A percentile compares a stretch with the other conserved stretches of the same genome.
These are phyloP conservation scores for Beauveria caledonica DNA, from an alignment of 2,329 filamentous ascomycete genomes.

Conservation along the genomic window DNA sequence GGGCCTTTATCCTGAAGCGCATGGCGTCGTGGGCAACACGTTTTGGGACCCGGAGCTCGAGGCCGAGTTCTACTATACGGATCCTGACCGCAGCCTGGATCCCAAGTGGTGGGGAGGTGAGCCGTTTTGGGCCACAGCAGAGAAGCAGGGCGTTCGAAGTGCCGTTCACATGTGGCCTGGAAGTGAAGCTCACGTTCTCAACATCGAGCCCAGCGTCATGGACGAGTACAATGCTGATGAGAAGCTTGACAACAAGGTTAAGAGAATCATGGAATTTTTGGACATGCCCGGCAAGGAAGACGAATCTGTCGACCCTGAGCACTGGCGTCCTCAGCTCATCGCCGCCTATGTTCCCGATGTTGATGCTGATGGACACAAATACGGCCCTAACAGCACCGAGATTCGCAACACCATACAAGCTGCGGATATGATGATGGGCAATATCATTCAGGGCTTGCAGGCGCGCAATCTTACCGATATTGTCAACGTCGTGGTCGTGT, in stretches of 20 bases:
- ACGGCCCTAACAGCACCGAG: conserved; percentile 91
- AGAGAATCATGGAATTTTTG: conserved; percentile 71
- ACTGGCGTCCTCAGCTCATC: conserved; percentile 77
- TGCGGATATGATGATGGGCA: conserved; percentile 77
- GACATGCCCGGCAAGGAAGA: conserved; percentile 70
- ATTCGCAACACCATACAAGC: conserved; percentile 67
- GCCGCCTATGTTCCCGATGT: conserved; percentile 93
- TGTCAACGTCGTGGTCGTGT: conserved; percentile 93
- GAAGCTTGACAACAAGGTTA: conserved; percentile 63
- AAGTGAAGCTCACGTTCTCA: conserved; percentile 75
- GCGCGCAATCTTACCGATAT: conserved; percentile 77
- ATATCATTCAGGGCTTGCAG: conserved; percentile 68
- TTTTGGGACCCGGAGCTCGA: conserved; percentile 80
- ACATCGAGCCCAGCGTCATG: conserved; percentile 68
- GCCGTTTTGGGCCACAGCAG: conserved; percentile 88
- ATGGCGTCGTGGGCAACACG: conserved; percentile 86
- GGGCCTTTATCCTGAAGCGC: conserved; percentile 83
- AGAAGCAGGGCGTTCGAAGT: conserved; percentile 66
- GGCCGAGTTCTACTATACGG: conserved; percentile 82
- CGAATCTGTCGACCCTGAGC: conserved; percentile 35
- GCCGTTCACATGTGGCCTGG: conserved; percentile 99
- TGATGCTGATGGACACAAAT: conserved; percentile 77
- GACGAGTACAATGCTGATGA: conserved; percentile 82
- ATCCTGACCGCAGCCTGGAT: conserved; percentile 66
- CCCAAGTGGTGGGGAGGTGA: conserved; percentile 93